These are phyloP conservation scores for Trichoderma gracile DNA, from an alignment of 2,329 filamentous ascomycete genomes.

Conservation along the genomic window DNA sequence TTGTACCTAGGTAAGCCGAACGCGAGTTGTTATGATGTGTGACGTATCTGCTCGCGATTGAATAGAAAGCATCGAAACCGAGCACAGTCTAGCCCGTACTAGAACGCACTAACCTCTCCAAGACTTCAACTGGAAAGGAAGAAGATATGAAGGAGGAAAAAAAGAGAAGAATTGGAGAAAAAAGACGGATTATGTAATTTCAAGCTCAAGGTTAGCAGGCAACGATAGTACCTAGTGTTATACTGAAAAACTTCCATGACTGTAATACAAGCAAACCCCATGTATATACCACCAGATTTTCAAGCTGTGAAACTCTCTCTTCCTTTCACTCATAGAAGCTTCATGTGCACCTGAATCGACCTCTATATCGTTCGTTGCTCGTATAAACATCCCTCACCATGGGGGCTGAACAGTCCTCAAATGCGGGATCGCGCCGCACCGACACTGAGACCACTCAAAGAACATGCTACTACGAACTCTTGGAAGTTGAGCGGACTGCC, in stretches of 20 bases:
- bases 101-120: no score
- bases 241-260: not conserved
- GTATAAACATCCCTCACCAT: constrained; percentile 37
- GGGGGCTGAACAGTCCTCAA: constrained; percentile 59
- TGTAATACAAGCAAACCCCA: not conserved
- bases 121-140: no score
- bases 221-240: no score
- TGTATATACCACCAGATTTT: not conserved
- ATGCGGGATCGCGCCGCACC: constrained; percentile 36
- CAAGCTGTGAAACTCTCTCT: not conserved
- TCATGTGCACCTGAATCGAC: not conserved
- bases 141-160: no score
- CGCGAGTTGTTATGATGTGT: not conserved
- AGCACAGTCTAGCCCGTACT: no score
- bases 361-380: not conserved
- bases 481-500: constrained; percentile 71
- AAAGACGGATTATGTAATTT: not conserved
- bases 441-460: constrained; percentile 51
- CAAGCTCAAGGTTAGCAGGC: not conserved
- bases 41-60: not conserved
- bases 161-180: not conserved
- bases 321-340: not conserved
- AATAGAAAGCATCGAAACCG: no score
- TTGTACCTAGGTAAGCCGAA: not conserved
- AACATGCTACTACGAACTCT: constrained; percentile 82